These are phyloP conservation scores for Chalaropsis ovoidea DNA, from an alignment of 2,329 filamentous ascomycete species.

Conservation along the genomic window DNA sequence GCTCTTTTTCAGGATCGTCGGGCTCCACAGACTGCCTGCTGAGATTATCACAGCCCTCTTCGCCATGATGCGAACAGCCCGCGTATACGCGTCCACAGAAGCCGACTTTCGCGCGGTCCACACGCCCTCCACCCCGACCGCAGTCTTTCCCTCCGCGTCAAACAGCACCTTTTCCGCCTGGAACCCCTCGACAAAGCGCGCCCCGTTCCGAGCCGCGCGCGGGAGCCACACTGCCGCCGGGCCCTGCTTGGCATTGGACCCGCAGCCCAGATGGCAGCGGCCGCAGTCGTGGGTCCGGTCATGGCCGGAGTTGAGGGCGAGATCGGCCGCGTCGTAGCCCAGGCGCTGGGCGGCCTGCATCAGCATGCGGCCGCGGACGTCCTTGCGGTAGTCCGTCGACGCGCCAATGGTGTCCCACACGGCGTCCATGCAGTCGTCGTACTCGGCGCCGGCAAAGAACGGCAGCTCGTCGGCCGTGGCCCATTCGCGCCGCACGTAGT, in stretches of 20 bases:
- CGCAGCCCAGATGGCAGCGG: slow-evolving; percentile 51
- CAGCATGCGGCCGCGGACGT: slow-evolving; percentile 64
- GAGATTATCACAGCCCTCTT: slow-evolving; percentile 67
- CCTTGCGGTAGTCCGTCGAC: slow-evolving; percentile 51
- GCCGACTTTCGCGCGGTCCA: slow-evolving; percentile 27
- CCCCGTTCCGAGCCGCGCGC: slow-evolving; percentile 66
- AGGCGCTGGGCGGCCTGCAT: slow-evolving; percentile 65
- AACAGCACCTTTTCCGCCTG: slow-evolving; percentile 62
- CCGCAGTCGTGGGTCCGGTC: slow-evolving; percentile 61
- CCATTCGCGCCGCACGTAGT: slow-evolving; percentile 73
- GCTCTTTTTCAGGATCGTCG: slow-evolving; percentile 64
- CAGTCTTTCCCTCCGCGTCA: slow-evolving; percentile 37
- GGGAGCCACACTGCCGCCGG: slow-evolving; percentile 67
- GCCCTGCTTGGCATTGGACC: slow-evolving; percentile 64
- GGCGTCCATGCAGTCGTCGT: slow-evolving; percentile 67
- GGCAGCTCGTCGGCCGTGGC: slow-evolving; percentile 52
- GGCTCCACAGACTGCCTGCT: slow-evolving; percentile 65
- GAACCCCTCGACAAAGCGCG: slow-evolving; percentile 76
- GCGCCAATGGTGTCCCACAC: slow-evolving; percentile 75
- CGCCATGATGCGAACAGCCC: slow-evolving; percentile 61
- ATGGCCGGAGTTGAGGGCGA: slow-evolving; percentile 71
- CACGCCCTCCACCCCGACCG: slow-evolving; percentile 62
- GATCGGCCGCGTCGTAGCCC: slow-evolving; percentile 57
- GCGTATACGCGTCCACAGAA: slow-evolving; percentile 30
- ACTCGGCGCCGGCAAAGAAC: slow-evolving; percentile 64